Evolutionary conservation across 805 yeast species (phyloP).

Genomic region (Zygosaccharomyces bisporus): DNA sequence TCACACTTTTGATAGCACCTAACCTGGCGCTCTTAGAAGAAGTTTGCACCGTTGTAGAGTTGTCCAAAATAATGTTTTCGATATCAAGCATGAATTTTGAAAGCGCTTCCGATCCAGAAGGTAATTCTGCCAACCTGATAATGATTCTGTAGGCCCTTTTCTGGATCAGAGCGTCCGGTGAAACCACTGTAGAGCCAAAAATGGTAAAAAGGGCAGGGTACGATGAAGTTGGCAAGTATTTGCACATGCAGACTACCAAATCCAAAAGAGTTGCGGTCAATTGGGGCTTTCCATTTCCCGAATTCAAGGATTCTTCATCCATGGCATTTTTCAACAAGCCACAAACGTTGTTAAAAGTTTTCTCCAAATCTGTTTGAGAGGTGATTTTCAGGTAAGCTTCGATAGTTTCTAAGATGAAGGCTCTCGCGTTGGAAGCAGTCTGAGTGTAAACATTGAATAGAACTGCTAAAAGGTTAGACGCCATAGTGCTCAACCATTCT

Average conservation of each 20-base stretch:
- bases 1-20: conserved; percentile 56
- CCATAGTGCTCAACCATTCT: conserved; percentile 57
- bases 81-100: conserved; percentile 52
- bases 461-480: conserved; percentile 78
- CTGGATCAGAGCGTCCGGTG: conserved; percentile 66
- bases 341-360: conserved; percentile 83
- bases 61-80: conserved; percentile 53
- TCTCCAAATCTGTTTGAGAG: conserved; percentile 58
- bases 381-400: conserved; percentile 74
- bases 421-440: conserved; percentile 78
- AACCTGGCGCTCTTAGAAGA: conserved; percentile 82
- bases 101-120: conserved; percentile 56
- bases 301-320: conserved; percentile 48
- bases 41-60: conserved; percentile 55
- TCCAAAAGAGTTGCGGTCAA: conserved; percentile 88
- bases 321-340: conserved; percentile 69
- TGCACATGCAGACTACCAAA: conserved; percentile 79
- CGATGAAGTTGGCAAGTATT: conserved; percentile 67
- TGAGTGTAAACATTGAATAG: conserved; percentile 91
- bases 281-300: conserved; percentile 35
- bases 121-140: conserved; percentile 64
- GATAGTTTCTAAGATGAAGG: conserved; percentile 80
- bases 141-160: conserved; percentile 85
- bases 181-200: conserved; percentile 61
- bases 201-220: conserved; percentile 75